Evolutionary conservation across 2,329 filamentous ascomycete species (phyloP), one percentile per base, ranked within the genome.

Genomic region (Truncatella angustata): DNA sequence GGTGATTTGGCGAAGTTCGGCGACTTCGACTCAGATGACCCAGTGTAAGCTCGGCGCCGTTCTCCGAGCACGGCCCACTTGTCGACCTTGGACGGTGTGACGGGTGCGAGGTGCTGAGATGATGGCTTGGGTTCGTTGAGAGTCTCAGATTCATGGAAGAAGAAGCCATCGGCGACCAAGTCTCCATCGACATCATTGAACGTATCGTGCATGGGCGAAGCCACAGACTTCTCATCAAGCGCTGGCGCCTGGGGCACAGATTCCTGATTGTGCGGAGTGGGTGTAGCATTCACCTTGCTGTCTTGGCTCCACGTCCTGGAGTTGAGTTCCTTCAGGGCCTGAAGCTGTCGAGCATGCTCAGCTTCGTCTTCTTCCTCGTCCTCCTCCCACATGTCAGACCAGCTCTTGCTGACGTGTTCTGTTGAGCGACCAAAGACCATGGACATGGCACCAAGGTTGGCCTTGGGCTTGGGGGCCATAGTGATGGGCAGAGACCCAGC

Each of bases 371-470:
- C 86, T 64, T 94, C 91, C 42, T 78, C 75, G 50, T 97, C 93
- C 69, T 97, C 93, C 54, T 97, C 93, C 87, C 91, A 97, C 70
- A 97, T 85, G 69, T 99, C 94, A 65, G 92, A 96, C 94, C 94
- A 99, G 77, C 94, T 97, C 86, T 97, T 97, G 52, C 94, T 96
- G 44, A 95, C 90, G 44, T 81, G 77, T 42, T 93, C 88, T 56
- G 84, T 82, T 67, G 88, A 85, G 64, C 85, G 85, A 48, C 89
- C 90, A 66, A 96, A 93, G 47, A 93, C 83, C 65, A 87, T 82
- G 4, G 89, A 85, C 79, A 93, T 86, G 55, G 89, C 86, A 50
- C 82, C 77, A 60, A 86, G 76, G 36, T 82, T 80, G 56, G 84
- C 78, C 60, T 82, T 82, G 1, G 90, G 87, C 66, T 94, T 85